A percentile compares a stretch with the other conserved stretches of the same genome.
Conservation (phyloP, 1,284 basidiomycete species). For the Kwoniella shivajii region DNA sequence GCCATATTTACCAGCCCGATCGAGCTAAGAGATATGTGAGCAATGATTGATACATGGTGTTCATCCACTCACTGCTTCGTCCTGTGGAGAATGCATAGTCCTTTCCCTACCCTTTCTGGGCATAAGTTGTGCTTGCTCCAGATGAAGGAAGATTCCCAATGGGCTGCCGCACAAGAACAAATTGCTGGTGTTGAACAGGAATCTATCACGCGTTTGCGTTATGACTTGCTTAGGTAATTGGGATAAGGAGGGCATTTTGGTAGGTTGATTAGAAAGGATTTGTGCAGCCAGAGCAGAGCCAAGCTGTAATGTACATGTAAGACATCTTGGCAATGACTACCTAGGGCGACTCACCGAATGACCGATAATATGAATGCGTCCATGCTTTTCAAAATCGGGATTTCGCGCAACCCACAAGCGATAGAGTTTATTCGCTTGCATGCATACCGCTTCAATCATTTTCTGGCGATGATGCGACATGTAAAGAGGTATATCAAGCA, state of each 20-base stretch:
- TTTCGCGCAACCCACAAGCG: conserved; percentile 61
- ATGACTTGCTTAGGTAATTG: conserved; percentile 51
- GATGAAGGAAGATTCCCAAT: conserved; percentile 59
- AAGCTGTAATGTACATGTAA: conserved; percentile 35
- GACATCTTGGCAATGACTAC: background rate
- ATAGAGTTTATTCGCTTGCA: conserved; percentile 57
- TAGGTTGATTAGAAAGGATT: conserved; percentile 61
- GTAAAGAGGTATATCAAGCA: conserved; percentile 58
- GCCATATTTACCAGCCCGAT: conserved; percentile 58
- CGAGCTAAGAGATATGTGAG: conserved; percentile 44
- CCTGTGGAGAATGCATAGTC: conserved; percentile 56
- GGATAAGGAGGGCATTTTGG: conserved; percentile 54
- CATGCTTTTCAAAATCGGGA: conserved; percentile 56
- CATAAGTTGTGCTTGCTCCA: conserved; percentile 60
- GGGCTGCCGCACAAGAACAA: conserved; percentile 61
- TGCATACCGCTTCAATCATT: conserved; percentile 59
- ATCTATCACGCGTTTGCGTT: conserved; percentile 44
- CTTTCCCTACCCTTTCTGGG: conserved; percentile 59
- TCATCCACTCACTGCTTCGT: conserved; percentile 54
- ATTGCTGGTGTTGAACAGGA: conserved; percentile 58
- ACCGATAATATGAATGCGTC: conserved; percentile 55
- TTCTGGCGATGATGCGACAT: conserved; percentile 58
- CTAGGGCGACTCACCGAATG: conserved; percentile 46
- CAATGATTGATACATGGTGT: background rate
- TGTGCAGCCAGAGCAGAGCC: conserved; percentile 60